phyloP scores from a whole-genome alignment of 768 basidiomycete genomes.

The Tricholoma hemisulphureum region DNA sequence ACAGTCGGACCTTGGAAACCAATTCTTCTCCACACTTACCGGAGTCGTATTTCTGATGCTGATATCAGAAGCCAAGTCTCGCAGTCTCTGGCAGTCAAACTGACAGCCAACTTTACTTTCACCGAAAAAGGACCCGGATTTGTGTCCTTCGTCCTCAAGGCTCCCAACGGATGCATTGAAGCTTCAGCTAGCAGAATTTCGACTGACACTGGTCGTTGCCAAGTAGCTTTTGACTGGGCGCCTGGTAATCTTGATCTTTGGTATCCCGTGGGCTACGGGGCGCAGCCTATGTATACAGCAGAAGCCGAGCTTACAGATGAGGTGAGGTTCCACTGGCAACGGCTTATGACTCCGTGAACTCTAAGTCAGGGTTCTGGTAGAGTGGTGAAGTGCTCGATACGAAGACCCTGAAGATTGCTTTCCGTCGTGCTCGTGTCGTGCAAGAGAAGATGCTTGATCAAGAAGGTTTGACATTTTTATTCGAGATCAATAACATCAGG shows the following conservation, averaged over 20 bases:
- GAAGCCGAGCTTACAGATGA: constrained; percentile 52
- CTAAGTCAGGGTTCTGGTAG: constrained; percentile 25
- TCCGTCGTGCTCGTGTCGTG: constrained; percentile 76
- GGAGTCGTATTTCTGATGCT: constrained; percentile 60
- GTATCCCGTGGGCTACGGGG: constrained; percentile 84
- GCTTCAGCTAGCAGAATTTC: constrained; percentile 36
- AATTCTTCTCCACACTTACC: constrained; percentile 67
- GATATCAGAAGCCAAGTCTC: constrained; percentile 59
- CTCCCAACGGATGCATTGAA: constrained; percentile 47
- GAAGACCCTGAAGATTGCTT: constrained; percentile 61
- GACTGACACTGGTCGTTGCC: constrained; percentile 35
- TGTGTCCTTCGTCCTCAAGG: constrained; percentile 49
- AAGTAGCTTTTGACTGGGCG: constrained; percentile 48
- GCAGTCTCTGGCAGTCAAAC: constrained; percentile 49
- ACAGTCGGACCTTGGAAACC: constrained; percentile 89
- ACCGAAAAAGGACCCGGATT: constrained; percentile 37
- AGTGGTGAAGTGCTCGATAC: constrained; percentile 52
- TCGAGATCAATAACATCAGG: constrained; percentile 86
- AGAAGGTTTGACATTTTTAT: constrained; percentile 81
- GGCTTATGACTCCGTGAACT: background rate
- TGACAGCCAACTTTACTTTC: constrained; percentile 47
- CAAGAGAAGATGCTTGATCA: constrained; percentile 78
- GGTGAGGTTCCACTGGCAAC: constrained; percentile 43
- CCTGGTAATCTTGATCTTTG: constrained; percentile 69
- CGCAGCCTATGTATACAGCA: constrained; percentile 74